Evolutionary conservation across 176 grass and related monocot species (phyloP).

Genomic region (Dendrocalamus sinicus): DNA sequence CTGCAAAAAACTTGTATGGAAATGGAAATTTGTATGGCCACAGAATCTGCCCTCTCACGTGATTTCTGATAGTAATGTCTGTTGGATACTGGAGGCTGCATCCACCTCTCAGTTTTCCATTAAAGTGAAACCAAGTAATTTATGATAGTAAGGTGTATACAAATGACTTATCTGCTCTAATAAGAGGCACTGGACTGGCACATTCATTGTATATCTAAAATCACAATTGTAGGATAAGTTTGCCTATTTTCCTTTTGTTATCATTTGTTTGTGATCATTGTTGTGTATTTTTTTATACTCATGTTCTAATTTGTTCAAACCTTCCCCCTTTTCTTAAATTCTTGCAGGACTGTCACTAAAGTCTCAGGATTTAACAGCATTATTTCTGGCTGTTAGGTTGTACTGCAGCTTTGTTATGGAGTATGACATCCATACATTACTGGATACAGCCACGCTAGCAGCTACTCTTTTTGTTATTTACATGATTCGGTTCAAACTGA

Average conservation of each 20-base stretch:
- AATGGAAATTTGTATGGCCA: not conserved
- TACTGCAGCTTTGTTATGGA: constrained; percentile 99
- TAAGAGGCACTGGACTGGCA: not conserved
- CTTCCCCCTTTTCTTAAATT: constrained; percentile 24
- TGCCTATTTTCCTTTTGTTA: constrained; percentile 1
- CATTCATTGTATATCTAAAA: not conserved
- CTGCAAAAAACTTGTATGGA: not conserved
- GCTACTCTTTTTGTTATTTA: constrained; percentile 97
- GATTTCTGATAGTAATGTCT: not conserved
- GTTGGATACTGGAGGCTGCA: not conserved
- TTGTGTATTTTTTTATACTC: not conserved
- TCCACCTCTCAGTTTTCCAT: not conserved
- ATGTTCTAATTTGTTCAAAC: constrained; percentile 27
- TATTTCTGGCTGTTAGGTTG: constrained; percentile 94
- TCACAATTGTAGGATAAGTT: not conserved
- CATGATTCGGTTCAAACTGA: constrained; percentile 97
- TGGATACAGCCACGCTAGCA: constrained; percentile 84
- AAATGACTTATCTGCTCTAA: constrained; percentile 25
- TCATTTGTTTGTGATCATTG: not conserved
- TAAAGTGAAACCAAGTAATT: not conserved
- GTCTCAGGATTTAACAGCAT: constrained; percentile 92
- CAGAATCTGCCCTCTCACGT: not conserved
- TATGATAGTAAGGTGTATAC: not conserved
- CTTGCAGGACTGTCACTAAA: constrained; percentile 91
- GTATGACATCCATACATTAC: constrained; percentile 98